Base-by-base conservation (phyloP, 2,329 filamentous ascomycete genomes). In the Fusarium newnesense region DNA sequence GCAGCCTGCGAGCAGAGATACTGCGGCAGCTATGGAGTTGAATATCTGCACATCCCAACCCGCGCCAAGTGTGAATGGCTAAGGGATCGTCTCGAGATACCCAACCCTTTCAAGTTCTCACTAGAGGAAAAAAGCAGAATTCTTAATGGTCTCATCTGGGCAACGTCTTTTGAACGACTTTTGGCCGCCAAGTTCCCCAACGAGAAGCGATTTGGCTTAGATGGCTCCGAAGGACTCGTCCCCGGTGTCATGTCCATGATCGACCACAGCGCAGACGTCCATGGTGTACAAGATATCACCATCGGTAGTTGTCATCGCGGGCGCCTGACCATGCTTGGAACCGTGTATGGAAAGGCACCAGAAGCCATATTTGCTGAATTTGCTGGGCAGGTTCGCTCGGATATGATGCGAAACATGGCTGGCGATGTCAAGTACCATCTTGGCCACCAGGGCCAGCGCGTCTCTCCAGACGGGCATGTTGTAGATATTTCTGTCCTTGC, bases 351-450 rank as follows among this genome's bases (percentile, higher is more conserved):
- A 79, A 99, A 99, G 86, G 95, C 96, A 76, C 98, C 98, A 83
- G 96, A 98, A 86, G 98, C 96, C 71, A 98, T 99, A 83, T 98
- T 99, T 87, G 97, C 93, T 81, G 96, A 99, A 83, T 99, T 99
- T 80, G 93, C 94, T 70, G 96, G 96, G 76, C 93, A 92, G 47
- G 86, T 93, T 24, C 94, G 94, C 80, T 93, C 94, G 58, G 93
- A 93, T 95, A 98, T 84, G 96, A 96, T 50, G 19, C 28, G 47
- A 50, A 34, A 50, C 65, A 74, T 74, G 69, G 98, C 96, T 64
- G 96, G 96, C 77, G 96, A 98, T 83, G 96, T 98, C 84, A 98
- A 99, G 85, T 98, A 98, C 85, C 96, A 98, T 86, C 87, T 98
- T 79, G 96, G 96, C 80, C 98, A 98, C 94, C 98, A 98, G 87